Evolutionary conservation across 2,329 filamentous ascomycete species (phyloP).

Genomic region (Aspergillus aculeatus): DNA sequence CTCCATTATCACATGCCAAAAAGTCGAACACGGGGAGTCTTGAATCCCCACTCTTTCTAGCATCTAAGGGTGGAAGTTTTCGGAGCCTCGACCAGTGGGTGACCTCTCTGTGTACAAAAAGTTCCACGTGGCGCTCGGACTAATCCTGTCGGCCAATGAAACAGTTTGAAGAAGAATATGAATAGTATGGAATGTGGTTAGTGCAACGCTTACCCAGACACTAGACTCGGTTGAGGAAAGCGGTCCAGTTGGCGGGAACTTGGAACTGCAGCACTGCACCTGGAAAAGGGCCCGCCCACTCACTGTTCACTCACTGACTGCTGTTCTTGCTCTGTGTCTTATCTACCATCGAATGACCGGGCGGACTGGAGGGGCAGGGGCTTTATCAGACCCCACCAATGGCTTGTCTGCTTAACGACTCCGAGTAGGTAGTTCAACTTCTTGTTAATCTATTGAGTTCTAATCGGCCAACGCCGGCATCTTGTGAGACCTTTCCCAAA

Average conservation of each 20-base stretch:
- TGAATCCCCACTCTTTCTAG: too few relatives aligned
- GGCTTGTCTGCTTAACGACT: too few relatives aligned
- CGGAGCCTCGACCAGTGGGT: neutral
- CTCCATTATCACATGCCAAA: neutral
- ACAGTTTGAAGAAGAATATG: too few relatives aligned
- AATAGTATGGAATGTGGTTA: too few relatives aligned
- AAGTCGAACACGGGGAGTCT: neutral
- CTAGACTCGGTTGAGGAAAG: conserved; percentile 1
- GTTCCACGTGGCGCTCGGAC: conserved; percentile 5
- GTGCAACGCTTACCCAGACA: neutral
- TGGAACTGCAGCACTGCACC: neutral
- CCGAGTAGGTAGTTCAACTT: neutral
- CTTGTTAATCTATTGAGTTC: neutral
- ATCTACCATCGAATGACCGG: too few relatives aligned
- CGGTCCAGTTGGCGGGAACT: neutral
- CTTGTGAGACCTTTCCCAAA: neutral
- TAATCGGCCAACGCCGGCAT: neutral
- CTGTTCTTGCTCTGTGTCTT: neutral
- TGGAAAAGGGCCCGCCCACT: neutral
- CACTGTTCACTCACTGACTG: neutral
- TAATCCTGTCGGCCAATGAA: neutral
- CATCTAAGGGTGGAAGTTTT: neutral
- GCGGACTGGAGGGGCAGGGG: neutral
- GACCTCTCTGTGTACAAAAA: neutral
- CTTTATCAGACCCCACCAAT: too few relatives aligned